phyloP scores from a whole-genome alignment of 257 asterid species.

The Ajuga chamaepitys region DNA sequence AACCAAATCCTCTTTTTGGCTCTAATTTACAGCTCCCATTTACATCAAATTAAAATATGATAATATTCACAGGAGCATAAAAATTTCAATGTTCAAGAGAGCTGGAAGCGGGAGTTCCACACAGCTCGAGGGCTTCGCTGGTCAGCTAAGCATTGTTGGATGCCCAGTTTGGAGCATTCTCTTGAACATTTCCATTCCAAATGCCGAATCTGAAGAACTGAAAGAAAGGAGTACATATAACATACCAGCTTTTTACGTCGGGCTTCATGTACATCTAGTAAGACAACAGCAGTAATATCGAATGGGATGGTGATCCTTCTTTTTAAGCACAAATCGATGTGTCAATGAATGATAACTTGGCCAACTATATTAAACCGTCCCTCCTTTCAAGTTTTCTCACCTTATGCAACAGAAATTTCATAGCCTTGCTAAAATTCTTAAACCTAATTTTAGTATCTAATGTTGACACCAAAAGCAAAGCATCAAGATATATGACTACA shows the following conservation, averaged over 20 bases:
- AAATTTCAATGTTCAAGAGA: constrained; percentile 16
- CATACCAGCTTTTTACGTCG: constrained; percentile 40
- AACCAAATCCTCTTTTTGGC: constrained; percentile 8
- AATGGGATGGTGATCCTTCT: constrained; percentile 20
- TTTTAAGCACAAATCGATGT: constrained; percentile 1
- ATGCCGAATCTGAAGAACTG: constrained; percentile 96
- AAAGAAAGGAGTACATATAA: constrained; percentile 52
- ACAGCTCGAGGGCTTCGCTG: constrained; percentile 16
- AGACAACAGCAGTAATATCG: constrained; percentile 22
- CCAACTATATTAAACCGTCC: background rate
- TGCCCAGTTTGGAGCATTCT: constrained; percentile 98
- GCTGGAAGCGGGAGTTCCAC: constrained; percentile 1
- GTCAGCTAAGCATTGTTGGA: constrained; percentile 84
- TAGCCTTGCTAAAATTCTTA: no score
- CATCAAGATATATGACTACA: no score
- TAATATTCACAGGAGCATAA: constrained; percentile 25
- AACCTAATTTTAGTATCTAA: background rate
- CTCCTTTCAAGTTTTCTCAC: no score
- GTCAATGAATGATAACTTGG: constrained; percentile 3
- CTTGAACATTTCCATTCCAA: constrained; percentile 94
- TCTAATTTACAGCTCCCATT: constrained; percentile 14
- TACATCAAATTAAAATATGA: constrained; percentile 17
- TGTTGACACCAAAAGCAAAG: background rate
- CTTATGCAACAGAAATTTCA: no score
- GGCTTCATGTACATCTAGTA: constrained; percentile 31